Conservation (phyloP, 164 flowering plant genomes). For the Annona squamosa region DNA sequence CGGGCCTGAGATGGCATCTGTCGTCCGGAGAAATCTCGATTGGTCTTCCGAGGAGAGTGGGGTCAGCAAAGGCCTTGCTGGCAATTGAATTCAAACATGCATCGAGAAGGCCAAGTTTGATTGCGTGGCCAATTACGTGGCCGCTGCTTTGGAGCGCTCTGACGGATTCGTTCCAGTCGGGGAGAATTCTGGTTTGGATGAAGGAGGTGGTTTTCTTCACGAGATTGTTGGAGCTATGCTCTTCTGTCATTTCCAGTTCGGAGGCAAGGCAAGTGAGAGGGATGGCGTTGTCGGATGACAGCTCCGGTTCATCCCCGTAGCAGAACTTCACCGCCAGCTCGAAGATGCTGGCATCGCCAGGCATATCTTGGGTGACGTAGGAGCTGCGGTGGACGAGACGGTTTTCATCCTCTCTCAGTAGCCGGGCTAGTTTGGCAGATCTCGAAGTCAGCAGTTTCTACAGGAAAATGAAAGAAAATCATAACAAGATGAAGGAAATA, state of each 20-base stretch:
- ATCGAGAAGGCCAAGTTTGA: slow-evolving; percentile 34
- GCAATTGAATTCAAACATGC: slow-evolving; percentile 43
- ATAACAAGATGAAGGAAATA: background rate
- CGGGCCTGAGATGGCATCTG: slow-evolving; percentile 19
- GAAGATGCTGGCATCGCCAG: slow-evolving; percentile 37
- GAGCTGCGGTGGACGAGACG: slow-evolving; percentile 24
- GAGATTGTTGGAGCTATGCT: slow-evolving; percentile 45
- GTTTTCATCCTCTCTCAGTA: slow-evolving; percentile 28
- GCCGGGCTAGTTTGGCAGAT: slow-evolving; percentile 39
- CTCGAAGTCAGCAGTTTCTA: slow-evolving; percentile 47
- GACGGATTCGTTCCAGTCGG: slow-evolving; percentile 56
- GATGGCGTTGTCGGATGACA: slow-evolving; percentile 44
- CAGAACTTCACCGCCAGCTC: slow-evolving; percentile 62
- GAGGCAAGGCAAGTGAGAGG: slow-evolving; percentile 50
- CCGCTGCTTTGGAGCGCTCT: slow-evolving; percentile 37
- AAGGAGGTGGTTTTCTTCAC: slow-evolving; percentile 26
- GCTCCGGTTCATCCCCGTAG: slow-evolving; percentile 38
- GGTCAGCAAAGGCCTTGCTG: slow-evolving; percentile 36
- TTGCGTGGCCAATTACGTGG: slow-evolving; percentile 23
- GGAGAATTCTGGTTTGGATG: slow-evolving; percentile 38
- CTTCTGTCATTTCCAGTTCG: slow-evolving; percentile 61
- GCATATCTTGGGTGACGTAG: slow-evolving; percentile 27
- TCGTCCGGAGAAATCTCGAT: slow-evolving; percentile 11
- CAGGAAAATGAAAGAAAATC: background rate
- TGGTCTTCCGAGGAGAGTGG: slow-evolving; percentile 55